Percentiles rank a stretch among this genome's conserved stretches.
phyloP scores from a whole-genome alignment of 495 filamentous ascomycete genomes.

The Hypoxylon subgilvum region DNA sequence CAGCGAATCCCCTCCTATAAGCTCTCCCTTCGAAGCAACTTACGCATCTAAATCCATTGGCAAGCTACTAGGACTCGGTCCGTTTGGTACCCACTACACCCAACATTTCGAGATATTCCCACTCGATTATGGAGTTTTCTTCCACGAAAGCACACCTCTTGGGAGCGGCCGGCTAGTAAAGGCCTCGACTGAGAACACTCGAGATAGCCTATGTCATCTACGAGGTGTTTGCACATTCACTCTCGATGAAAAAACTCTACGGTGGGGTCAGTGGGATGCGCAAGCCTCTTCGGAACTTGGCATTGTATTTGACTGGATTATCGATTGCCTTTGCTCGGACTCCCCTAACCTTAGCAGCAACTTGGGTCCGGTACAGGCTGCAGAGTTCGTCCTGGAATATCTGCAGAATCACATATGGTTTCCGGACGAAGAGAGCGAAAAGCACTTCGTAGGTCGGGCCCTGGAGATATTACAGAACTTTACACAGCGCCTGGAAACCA shows the following conservation, averaged over 20 bases:
- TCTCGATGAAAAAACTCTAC: constrained; percentile 57
- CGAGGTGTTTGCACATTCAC: constrained; percentile 44
- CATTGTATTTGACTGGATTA: constrained; percentile 60
- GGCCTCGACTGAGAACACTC: constrained; percentile 50
- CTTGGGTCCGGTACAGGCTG: constrained; percentile 34
- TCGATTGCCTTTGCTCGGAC: constrained; percentile 47
- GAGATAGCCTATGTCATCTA: constrained; percentile 36
- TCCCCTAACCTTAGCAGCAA: background rate
- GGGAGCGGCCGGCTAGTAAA: constrained; percentile 71
- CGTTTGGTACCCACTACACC: constrained; percentile 70
- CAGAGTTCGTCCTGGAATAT: constrained; percentile 51
- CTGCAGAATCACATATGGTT: constrained; percentile 48
- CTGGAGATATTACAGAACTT: constrained; percentile 53
- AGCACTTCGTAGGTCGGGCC: constrained; percentile 52
- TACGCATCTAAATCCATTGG: constrained; percentile 40
- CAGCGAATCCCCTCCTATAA: constrained; percentile 24
- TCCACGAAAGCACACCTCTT: constrained; percentile 77
- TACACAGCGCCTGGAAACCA: constrained; percentile 42
- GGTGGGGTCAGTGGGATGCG: constrained; percentile 76
- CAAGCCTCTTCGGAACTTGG: constrained; percentile 71
- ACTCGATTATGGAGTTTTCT: constrained; percentile 70
- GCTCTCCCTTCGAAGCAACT: constrained; percentile 9
- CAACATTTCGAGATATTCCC: constrained; percentile 76
- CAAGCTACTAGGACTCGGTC: constrained; percentile 62
- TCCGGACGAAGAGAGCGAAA: constrained; percentile 33